Base-by-base conservation (phyloP, 495 filamentous ascomycete genomes). In the Aspergillus cavernicola region DNA sequence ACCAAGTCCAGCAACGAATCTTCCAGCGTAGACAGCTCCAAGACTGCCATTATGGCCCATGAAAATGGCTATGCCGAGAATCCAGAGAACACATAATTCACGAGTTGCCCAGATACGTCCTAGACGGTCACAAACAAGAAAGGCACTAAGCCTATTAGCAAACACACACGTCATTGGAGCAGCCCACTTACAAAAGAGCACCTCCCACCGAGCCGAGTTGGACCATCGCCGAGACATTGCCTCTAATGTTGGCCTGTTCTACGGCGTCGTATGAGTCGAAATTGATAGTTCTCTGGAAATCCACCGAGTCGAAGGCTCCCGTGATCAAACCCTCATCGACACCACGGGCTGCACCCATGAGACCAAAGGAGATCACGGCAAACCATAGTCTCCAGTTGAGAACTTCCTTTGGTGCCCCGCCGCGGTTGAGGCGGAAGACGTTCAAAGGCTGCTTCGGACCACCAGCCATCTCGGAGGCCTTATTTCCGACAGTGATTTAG, bases 291-390 rank as follows among this genome's bases (percentile, higher is more conserved):
- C 65, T 55, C 57, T 83, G 76, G 56, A 88, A 89, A 37, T 84
- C 74, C 39, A 75, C 73, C 12, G 81, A 82, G 56, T 82, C 80
- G 65, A 87, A 82, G 16, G 84, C 82, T 6, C 73, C 85, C 7
- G 79, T 81, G 61, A 87, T 88, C 37, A 88, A 70, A 28, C 85
- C 86, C 63, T 89, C 86, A 56, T 89, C 86, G n/a, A 89, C 62
- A 53, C 73, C 73, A 7, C 73, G 66, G 13, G 86, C 86, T 22
- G 86, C 85, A 46, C 85, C 85, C 67, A 88, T 80, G 10, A 87
- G 78, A 22, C 83, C 84, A 39, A 87, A 86, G 0, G 83, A 84
- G 54, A 84, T 24, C 20, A 87, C 83, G 15, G 83, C 80, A 53
- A 85, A 81, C 79, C 80, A 83, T 59, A 87, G 66, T 26, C 77